phyloP scores from a whole-genome alignment of 805 yeast species.

The Lipomyces sp. region DNA sequence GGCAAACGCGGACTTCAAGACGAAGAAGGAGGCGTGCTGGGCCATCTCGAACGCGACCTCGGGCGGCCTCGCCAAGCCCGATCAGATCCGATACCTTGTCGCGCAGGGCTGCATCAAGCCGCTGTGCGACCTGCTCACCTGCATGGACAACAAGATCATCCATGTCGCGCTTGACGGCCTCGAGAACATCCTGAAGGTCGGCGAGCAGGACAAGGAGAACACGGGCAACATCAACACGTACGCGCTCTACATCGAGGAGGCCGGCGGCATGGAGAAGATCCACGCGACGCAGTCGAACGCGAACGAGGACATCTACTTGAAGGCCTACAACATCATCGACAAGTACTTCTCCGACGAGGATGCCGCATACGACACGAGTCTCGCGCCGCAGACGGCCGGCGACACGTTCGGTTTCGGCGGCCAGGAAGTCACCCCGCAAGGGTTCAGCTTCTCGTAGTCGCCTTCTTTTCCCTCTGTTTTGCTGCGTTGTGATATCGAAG shows the following conservation, averaged over 20 bases:
- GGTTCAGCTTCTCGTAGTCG: conserved; percentile 46
- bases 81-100: conserved; percentile 88
- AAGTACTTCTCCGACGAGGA: conserved; percentile 87
- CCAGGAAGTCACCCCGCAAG: conserved; percentile 47
- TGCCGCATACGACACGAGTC: conserved; percentile 53
- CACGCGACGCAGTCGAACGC: conserved; percentile 87
- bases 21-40: conserved; percentile 99
- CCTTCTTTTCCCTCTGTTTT: not conserved
- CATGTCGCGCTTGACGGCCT: conserved; percentile 95
- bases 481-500: conserved; percentile 1
- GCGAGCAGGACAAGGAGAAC: conserved; percentile 85
- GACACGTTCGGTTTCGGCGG: conserved; percentile 85
- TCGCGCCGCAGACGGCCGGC: conserved; percentile 75
- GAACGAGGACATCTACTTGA: conserved; percentile 87
- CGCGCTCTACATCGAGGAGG: conserved; percentile 91
- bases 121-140: conserved; percentile 81
- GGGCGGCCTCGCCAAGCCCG: conserved; percentile 89
- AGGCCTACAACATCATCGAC: conserved; percentile 85
- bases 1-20: conserved; percentile 83
- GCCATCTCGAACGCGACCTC: conserved; percentile 97
- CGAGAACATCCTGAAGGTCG: conserved; percentile 89
- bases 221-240: conserved; percentile 73
- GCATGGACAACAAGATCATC: conserved; percentile 86
- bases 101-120: conserved; percentile 97
- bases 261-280: conserved; percentile 97